Conservation (phyloP, 2,329 filamentous ascomycete genomes). For the Xylariaceae sp. region DNA sequence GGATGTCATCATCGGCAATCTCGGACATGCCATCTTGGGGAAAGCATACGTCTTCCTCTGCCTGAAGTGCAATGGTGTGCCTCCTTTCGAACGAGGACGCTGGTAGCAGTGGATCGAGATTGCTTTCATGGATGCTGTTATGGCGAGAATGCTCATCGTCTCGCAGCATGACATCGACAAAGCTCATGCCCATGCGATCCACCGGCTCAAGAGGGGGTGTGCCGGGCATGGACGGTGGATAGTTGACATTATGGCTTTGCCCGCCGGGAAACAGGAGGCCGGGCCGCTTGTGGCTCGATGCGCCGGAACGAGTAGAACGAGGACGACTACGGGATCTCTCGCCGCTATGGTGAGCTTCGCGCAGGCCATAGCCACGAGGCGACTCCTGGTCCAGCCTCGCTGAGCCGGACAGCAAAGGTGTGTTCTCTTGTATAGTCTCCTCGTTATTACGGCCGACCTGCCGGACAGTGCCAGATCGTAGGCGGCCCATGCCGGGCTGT, state of each 20-base stretch:
- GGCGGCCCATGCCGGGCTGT: conserved; percentile 23
- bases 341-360: conserved; percentile 33
- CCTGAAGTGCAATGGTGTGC: conserved; percentile 58
- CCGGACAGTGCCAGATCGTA: conserved; percentile 15
- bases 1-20: conserved; percentile 70
- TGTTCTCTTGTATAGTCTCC: conserved; percentile 50
- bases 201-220: conserved; percentile 51
- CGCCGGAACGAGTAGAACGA: conserved; percentile 48
- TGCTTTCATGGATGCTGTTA: conserved; percentile 19
- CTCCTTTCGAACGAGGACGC: conserved; percentile 42
- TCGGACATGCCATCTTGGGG: conserved; percentile 76
- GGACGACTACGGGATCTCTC: conserved; percentile 37
- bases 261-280: conserved; percentile 25
- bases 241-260: conserved; percentile 61
- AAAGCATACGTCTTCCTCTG: conserved; percentile 89
- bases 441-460: conserved; percentile 34
- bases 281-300: conserved; percentile 42
- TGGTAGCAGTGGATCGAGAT: conserved; percentile 29
- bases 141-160: conserved; percentile 43
- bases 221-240: conserved; percentile 64
- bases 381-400: conserved; percentile 32
- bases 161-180: conserved; percentile 67
- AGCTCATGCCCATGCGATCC: conserved; percentile 52
- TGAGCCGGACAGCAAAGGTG: conserved; percentile 50
- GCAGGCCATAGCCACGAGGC: conserved; percentile 39